Evolutionary conservation across 306 rosid species (phyloP).

Genomic region (Benincasa hispida): DNA sequence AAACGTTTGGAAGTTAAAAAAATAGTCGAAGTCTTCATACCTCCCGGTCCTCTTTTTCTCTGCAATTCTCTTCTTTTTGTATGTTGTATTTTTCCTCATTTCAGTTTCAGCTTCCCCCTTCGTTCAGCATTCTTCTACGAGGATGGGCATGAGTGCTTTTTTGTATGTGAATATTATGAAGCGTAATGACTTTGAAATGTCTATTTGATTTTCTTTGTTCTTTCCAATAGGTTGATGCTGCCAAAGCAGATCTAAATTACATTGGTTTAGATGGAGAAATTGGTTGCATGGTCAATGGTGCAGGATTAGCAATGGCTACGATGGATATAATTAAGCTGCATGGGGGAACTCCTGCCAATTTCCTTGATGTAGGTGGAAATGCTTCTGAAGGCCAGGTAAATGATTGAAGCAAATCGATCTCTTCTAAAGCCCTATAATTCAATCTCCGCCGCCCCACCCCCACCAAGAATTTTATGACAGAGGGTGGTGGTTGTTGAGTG

Average conservation of each 20-base stretch:
- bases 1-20: not conserved
- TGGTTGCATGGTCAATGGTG: constrained; percentile 99
- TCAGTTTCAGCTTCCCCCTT: not conserved
- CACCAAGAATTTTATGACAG: not conserved
- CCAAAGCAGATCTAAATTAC: constrained; percentile 87
- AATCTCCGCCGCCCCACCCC: not conserved
- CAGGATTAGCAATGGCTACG: constrained; percentile 98
- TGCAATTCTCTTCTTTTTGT: not conserved
- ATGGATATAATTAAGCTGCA: constrained; percentile 95
- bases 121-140: not conserved
- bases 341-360: constrained; percentile 99
- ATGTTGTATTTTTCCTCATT: not conserved
- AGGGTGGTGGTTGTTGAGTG: not conserved
- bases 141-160: not conserved
- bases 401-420: not conserved
- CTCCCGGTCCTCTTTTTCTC: not conserved
- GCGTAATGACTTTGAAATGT: not conserved
- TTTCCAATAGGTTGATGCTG: constrained; percentile 70
- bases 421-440: constrained; percentile 5
- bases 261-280: constrained; percentile 98
- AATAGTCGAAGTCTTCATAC: not conserved
- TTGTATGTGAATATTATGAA: not conserved
- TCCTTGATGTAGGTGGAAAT: constrained; percentile 94
- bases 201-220: constrained; percentile 13
- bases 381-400: constrained; percentile 97